phyloP scores from a whole-genome alignment of 257 asterid genomes.

The Galeopsis tetrahit region DNA sequence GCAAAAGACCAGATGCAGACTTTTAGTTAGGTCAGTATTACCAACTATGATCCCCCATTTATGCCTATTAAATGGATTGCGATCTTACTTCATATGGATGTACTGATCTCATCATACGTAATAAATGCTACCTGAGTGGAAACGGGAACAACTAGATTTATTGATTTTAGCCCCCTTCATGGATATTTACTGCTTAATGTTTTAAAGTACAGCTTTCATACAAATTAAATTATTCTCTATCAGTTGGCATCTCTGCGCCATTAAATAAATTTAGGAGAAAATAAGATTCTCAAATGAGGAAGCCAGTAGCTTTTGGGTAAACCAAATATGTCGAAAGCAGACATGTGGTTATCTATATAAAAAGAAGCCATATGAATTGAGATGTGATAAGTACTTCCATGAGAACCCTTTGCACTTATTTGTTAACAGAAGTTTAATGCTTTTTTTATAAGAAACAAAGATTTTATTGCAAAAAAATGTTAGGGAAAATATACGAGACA shows the following conservation, averaged over 20 bases:
- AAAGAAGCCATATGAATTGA: background rate
- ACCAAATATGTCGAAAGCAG: constrained; percentile 11
- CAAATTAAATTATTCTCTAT: background rate
- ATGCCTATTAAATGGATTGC: background rate
- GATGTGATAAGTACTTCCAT: constrained; percentile 2
- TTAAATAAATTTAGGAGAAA: background rate
- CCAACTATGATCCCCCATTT: constrained; percentile 4
- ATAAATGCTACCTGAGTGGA: background rate
- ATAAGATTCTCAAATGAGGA: constrained; percentile 4
- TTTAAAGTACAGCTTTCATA: constrained; percentile 3
- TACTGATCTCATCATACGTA: background rate
- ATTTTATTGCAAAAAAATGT: too few relatives aligned
- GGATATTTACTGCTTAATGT: constrained; percentile 7
- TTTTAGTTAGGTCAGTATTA: constrained; percentile 7
- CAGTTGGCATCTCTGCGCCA: constrained; percentile 8
- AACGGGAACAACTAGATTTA: constrained; percentile 3
- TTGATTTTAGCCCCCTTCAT: background rate
- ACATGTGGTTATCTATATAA: constrained; percentile 10
- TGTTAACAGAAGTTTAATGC: background rate
- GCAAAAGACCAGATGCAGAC: constrained; percentile 16
- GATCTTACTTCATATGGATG: background rate
- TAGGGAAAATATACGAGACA: too few relatives aligned
- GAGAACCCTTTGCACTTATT: background rate
- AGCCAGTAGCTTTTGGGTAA: constrained; percentile 1
- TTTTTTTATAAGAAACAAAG: background rate